phyloP scores from a whole-genome alignment of 2,329 filamentous ascomycete genomes.

The Berkeleyomyces basicola region DNA sequence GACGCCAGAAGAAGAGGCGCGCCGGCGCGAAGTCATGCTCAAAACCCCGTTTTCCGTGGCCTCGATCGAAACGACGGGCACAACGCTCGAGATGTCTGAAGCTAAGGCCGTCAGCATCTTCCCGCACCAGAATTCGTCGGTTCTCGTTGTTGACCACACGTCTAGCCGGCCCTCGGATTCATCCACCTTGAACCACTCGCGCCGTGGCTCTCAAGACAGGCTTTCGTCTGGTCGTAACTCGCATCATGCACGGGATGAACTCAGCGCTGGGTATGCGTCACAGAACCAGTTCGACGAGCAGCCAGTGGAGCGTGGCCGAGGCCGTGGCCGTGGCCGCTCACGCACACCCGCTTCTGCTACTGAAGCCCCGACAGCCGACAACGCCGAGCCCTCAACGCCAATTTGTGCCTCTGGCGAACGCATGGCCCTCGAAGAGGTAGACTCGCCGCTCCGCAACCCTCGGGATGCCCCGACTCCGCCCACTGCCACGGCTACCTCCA shows the following conservation, averaged over 20 bases:
- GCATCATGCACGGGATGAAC: neutral
- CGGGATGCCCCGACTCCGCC: slow-evolving; percentile 40
- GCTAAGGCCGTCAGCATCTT: slow-evolving; percentile 45
- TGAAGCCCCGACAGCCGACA: neutral
- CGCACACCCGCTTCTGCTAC: neutral
- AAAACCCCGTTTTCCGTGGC: slow-evolving; percentile 40
- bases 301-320: neutral
- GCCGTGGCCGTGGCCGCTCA: neutral
- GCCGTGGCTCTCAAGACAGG: slow-evolving; percentile 1
- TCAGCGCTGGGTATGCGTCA: neutral
- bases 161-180: slow-evolving; percentile 33
- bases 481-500: slow-evolving; percentile 13
- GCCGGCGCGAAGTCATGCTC: slow-evolving; percentile 10
- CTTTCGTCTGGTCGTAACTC: neutral
- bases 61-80: slow-evolving; percentile 44
- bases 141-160: slow-evolving; percentile 40
- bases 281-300: neutral
- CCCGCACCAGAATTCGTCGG: slow-evolving; percentile 46
- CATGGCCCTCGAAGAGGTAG: slow-evolving; percentile 37
- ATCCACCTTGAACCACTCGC: slow-evolving; percentile 21
- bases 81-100: slow-evolving; percentile 46
- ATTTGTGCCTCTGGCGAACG: slow-evolving; percentile 24
- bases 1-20: slow-evolving; percentile 6
- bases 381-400: slow-evolving; percentile 9
- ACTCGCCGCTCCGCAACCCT: slow-evolving; percentile 46